Base-by-base conservation (phyloP, 208 protist species). In the Trypanosoma caninum region DNA sequence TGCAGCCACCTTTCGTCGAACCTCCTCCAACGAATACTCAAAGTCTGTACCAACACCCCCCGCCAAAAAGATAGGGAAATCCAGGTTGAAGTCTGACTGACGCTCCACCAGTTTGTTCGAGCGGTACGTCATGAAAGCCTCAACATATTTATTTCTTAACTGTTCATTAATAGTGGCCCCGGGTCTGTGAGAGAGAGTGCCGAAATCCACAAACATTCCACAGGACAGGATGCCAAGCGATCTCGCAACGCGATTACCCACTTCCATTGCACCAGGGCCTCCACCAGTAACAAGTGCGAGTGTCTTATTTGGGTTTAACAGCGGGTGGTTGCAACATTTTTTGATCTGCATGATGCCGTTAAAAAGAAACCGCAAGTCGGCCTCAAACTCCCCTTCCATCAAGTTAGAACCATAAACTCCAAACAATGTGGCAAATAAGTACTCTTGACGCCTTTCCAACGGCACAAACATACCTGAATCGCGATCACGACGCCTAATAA, bases 31-130 rank as follows among this genome's bases (percentile, higher is more conserved):
- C 18, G 89, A 78, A 69, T 94, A 96, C 83, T 97, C 92, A 75
- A 97, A 97, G 63, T 97, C 92, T 5, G 92, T 97, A 33, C 92
- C 92, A 46, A 97, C 93, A 55, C 92, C 92, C 51, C 92, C 92
- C 4, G 72, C 89, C 18, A 95, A 65, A 38, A 97, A 96, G 66
- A 97, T 96, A 42, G 92, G 92, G 54, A 97, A 95, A 65, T 97
- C 92, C 1, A 97, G 72, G 60, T 96, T 94, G 65, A 97, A 97
- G 65, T 97, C 92, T 13, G 86, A 91, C 72, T 97, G 92, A 41
- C 92, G 80, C 72, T 97, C 89, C 25, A 97, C 92, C 25, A 97
- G 75, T 65, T 97, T 97, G 64, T 94, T 80, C 1, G 82, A 76
- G 34, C 89, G 82, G 82, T 96, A 97, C 20, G 87, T 94, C 62